Conservation (phyloP, 2,329 filamentous ascomycete genomes). For the Trichoderma guizhouense region DNA sequence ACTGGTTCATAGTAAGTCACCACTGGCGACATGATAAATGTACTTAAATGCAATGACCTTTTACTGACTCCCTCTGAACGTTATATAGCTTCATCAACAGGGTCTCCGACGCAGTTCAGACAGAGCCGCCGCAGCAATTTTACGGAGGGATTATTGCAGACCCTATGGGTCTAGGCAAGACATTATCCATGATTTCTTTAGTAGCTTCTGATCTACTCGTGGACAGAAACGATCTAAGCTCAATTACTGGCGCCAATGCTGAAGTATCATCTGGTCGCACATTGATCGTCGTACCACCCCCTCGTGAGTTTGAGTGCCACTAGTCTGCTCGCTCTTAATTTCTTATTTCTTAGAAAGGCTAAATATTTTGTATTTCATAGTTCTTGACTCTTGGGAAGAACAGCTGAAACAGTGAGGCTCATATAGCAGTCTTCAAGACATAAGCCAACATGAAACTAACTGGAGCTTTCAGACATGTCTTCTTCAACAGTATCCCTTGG, state of each 20-base stretch:
- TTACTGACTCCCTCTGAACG: background rate
- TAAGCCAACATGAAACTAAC: background rate
- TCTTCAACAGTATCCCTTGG: conserved; percentile 18
- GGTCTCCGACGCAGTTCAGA: conserved; percentile 28
- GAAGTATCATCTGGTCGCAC: background rate
- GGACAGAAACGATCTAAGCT: background rate
- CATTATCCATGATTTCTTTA: conserved; percentile 42
- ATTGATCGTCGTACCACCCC: background rate
- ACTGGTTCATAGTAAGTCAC: conserved; percentile 13
- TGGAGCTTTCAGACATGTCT: conserved; percentile 25
- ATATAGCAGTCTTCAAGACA: rapidly evolving
- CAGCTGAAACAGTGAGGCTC: background rate
- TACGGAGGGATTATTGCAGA: conserved; percentile 46
- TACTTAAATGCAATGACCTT: background rate
- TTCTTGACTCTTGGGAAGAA: conserved; percentile 8
- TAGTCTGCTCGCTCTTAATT: background rate
- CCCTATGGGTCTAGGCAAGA: conserved; percentile 47
- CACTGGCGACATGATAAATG: background rate
- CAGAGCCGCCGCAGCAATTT: conserved; percentile 34
- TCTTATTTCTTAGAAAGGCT: background rate
- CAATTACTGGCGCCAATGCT: background rate
- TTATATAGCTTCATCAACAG: conserved; percentile 34
- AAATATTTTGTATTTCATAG: background rate
- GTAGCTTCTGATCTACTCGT: conserved; percentile 27
- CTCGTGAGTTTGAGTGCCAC: background rate